Base-by-base conservation (phyloP, 352 stramenopile genomes). In the Pythium scleroteichum region DNA sequence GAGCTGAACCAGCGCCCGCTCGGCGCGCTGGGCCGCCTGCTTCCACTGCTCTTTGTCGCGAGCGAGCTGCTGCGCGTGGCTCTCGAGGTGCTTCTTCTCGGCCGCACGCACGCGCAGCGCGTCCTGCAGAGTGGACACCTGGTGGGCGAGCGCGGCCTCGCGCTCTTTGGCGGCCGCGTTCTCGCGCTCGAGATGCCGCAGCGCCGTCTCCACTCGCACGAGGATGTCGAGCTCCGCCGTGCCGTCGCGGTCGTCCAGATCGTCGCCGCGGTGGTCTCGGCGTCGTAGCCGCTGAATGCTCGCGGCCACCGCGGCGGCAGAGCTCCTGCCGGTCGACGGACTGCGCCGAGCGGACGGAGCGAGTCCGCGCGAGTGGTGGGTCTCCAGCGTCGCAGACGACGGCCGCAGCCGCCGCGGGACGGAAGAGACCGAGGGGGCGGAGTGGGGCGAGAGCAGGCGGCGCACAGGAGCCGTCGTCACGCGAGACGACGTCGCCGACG, bases 111-210 rank as follows among this genome's bases (percentile, higher is more conserved):
- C 62, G 13, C 79, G 71, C 35, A 85, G 40, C 5, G 71, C 66
- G 53, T 94, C 84, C 19, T 78, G 71, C 3, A 90, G 64, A 0
- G 72, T 64, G 62, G 84, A 75, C 2, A 90, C 63, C 51, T 92
- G 71, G 17, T 88, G 76, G 2, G 67, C 40, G 2, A 92, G 73
- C 22, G 73, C 61, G 0, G 65, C 59, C 39, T 93, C 83, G 2
- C 79, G 78, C 26, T 78, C 59, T 52, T 78, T 75, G 14, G 70
- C 66, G 26, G 70, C 57, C 1, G 73, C 78, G 41, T 93, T 93
- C 33, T 93, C 83, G 0, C 75, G 63, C 39, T 93, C 84, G 27
- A 93, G 69, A 17, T 87, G 75, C 17, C 83, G 82, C n/a, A 93
- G 63, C 20, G 82, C 80, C 14, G 67, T 53, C 52, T 93, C 84